These are phyloP conservation scores for Aureobasidium melanogenum DNA, from an alignment of 2,329 filamentous ascomycete genomes.

Conservation along the genomic window DNA sequence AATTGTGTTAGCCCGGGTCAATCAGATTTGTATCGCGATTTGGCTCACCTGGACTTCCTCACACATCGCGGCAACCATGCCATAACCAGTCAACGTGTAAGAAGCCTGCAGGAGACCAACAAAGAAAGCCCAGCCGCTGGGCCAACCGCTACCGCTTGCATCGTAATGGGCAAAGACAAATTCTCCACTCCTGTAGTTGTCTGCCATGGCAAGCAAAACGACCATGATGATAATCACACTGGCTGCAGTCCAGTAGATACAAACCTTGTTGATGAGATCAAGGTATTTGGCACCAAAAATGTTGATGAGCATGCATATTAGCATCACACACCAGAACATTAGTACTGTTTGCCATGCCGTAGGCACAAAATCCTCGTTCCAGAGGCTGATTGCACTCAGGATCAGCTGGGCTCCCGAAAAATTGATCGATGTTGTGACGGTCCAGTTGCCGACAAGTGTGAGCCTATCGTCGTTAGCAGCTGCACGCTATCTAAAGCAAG, in stretches of 20 bases:
- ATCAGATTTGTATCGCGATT: background rate
- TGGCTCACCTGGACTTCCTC: constrained; percentile 49
- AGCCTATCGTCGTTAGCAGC: constrained; percentile 34
- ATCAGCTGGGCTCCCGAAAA: constrained; percentile 65
- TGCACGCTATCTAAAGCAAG: background rate
- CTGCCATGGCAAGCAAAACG: constrained; percentile 52
- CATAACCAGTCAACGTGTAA: constrained; percentile 57
- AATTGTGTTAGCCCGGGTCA: background rate
- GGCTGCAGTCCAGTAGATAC: constrained; percentile 62
- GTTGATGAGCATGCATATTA: constrained; percentile 56
- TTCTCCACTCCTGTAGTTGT: constrained; percentile 46
- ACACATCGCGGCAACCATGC: constrained; percentile 64
- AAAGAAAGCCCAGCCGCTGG: constrained; percentile 62
- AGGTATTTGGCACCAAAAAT: constrained; percentile 54
- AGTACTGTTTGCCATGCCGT: constrained; percentile 62
- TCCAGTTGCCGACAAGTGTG: constrained; percentile 67
- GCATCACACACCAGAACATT: constrained; percentile 63
- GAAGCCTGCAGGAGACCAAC: constrained; percentile 59
- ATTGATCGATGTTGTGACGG: constrained; percentile 54
- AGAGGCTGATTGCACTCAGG: constrained; percentile 58
- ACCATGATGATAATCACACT: constrained; percentile 62
- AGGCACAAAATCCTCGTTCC: constrained; percentile 59
- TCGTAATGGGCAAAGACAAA: constrained; percentile 65
- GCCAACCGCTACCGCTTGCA: constrained; percentile 55
- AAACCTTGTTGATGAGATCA: constrained; percentile 62